These are phyloP conservation scores for Westerdykella ornata DNA, from an alignment of 2,329 filamentous ascomycete genomes.

Conservation along the genomic window DNA sequence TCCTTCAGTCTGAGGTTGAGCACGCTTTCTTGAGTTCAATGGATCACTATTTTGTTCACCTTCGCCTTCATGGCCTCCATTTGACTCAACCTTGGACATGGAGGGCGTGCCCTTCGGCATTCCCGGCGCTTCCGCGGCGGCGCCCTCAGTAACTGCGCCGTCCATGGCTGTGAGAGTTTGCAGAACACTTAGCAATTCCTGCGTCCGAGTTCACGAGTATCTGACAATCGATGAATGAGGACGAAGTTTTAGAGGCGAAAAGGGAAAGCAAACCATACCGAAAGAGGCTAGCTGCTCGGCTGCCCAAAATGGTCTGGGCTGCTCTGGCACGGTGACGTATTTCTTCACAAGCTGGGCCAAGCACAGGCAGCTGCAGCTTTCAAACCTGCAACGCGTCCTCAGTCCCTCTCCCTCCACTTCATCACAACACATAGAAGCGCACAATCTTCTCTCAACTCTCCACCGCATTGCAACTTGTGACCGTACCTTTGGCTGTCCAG, in stretches of 20 bases:
- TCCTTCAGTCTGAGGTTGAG: constrained; percentile 19
- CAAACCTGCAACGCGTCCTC: constrained; percentile 5
- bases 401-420: constrained; percentile 12
- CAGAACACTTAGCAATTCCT: too few species aligned
- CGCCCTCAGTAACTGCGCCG: too few species aligned
- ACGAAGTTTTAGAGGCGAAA: background rate
- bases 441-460: constrained; percentile 1
- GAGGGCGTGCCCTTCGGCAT: constrained; percentile 11
- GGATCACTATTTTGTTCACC: constrained; percentile 23
- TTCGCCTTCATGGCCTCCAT: constrained; percentile 16
- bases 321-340: constrained; percentile 26
- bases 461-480: background rate
- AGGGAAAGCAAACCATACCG: background rate
- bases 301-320: background rate
- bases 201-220: too few species aligned
- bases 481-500: background rate
- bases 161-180: too few species aligned
- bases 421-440: background rate
- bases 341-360: constrained; percentile 20
- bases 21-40: constrained; percentile 30
- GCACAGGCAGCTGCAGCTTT: constrained; percentile 16
- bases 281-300: background rate
- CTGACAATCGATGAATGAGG: constrained; percentile 4
- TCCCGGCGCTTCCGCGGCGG: too few species aligned
- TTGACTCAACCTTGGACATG: constrained; percentile 37